Evolutionary conservation across 768 basidiomycete species (phyloP), one percentile per base, ranked within the genome.

Genomic region (Cystofilobasidium bisporidii): DNA sequence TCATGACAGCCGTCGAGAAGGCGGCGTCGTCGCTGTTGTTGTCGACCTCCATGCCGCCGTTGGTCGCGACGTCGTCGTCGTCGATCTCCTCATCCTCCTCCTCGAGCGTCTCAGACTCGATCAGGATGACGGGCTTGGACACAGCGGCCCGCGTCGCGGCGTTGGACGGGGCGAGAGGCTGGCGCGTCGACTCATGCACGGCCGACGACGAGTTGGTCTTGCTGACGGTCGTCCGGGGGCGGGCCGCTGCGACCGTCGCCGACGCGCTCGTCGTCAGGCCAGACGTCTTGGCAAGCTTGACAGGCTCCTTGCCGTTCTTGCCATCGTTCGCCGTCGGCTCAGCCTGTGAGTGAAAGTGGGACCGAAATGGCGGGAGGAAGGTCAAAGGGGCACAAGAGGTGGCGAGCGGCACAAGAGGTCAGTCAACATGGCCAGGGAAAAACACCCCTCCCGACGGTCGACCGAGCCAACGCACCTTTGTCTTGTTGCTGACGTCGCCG

Each of bases 401-500:
- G 5, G 36, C 6, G 6, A 12, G 53, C 56, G 66, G 77, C 76
- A 65, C 79, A 73, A 75, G 84, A 85, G 76, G 22, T 50, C 36
- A 24, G 63, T 41, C 43, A 32, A 84, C 71, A 69, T 66, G 60
- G 65, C 63, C 36, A 53, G 63, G 57, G 63, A 65, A 24, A 41
- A 41, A 41, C 26, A 41, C 30, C 22, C n/a, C 10, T 17, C 22
- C 8, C 8, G 47, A 43, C 17, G 40, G 17, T 40, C 62, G 43
- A 6, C 30, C 32, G 65, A 59, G 58, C 64, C 22, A 26, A 75
- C 83, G 71, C 74, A 87, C 87, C 80, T 87, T 89, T 75, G 85
- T 83, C 69, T 83, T 83, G 61, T 83, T 85, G 55, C 87, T 87
- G 71, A 92, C 89, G 78, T 91, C 90, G 67, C 85, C 84, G 60